Evolutionary conservation across 2,329 filamentous ascomycete genomes (phyloP).

Genomic region (Colletotrichum sojae): DNA sequence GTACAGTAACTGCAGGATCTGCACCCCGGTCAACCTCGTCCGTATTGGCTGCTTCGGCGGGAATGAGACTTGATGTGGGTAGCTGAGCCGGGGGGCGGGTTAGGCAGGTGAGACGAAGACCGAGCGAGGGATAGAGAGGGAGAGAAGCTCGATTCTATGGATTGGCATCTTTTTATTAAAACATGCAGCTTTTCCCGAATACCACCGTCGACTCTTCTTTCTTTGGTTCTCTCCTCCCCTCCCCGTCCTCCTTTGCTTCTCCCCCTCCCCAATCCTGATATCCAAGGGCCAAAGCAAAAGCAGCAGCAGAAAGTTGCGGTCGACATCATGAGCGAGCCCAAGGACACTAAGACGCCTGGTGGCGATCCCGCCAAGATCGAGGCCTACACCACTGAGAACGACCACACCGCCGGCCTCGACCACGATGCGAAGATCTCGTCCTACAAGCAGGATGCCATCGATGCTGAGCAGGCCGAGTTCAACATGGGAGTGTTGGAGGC

Average conservation of each 20-base stretch:
- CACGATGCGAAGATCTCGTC: slow-evolving; percentile 56
- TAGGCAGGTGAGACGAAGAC: background rate
- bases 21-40: background rate
- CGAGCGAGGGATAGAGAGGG: no score
- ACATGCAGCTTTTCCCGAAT: no score
- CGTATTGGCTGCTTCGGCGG: background rate
- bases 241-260: slow-evolving; percentile 7
- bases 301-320: background rate
- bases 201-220: no score
- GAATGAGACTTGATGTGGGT: background rate
- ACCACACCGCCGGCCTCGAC: slow-evolving; percentile 43
- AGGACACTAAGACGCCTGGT: slow-evolving; percentile 35
- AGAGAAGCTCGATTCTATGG: no score
- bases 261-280: background rate
- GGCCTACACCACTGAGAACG: slow-evolving; percentile 17
- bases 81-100: background rate
- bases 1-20: background rate
- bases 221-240: background rate
- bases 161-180: no score
- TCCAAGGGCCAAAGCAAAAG: background rate
- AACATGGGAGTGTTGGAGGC: slow-evolving; percentile 53
- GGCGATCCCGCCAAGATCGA: slow-evolving; percentile 33
- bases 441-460: slow-evolving; percentile 67
- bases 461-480: slow-evolving; percentile 64
- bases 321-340: slow-evolving; percentile 20